phyloP scores from a whole-genome alignment of 179 eudicot species.

The Silene coronaria region DNA sequence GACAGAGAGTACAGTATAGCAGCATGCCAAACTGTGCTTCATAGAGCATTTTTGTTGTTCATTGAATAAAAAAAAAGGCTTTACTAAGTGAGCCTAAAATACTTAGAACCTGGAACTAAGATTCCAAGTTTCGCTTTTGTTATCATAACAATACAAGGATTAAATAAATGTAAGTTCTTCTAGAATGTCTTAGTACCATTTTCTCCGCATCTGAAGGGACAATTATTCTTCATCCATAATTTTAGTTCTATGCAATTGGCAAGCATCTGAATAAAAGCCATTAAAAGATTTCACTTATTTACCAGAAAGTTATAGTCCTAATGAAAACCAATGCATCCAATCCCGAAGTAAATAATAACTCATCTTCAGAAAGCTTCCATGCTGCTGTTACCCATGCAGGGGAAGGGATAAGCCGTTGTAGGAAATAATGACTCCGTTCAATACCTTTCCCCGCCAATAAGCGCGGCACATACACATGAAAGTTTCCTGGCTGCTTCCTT shows the following conservation, averaged over 20 bases:
- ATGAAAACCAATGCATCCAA: constrained; percentile 73
- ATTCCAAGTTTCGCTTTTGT: not conserved
- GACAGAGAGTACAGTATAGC: too few relatives aligned
- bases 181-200: not conserved
- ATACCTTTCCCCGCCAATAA: constrained; percentile 39
- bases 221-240: not conserved
- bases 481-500: constrained; percentile 63
- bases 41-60: too few relatives aligned
- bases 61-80: not conserved
- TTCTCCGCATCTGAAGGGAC: not conserved
- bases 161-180: not conserved
- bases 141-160: not conserved
- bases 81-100: not conserved
- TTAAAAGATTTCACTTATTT: constrained; percentile 12
- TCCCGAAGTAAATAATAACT: constrained; percentile 53
- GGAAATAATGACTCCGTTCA: constrained; percentile 16
- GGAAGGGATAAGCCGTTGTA: constrained; percentile 56
- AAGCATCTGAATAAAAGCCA: not conserved
- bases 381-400: constrained; percentile 63
- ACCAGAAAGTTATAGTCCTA: constrained; percentile 62
- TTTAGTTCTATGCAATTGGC: not conserved
- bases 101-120: not conserved
- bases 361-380: constrained; percentile 68
- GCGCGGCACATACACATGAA: constrained; percentile 49
- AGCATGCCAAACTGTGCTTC: too few relatives aligned